These are phyloP conservation scores for Aethionema arabicum DNA, from an alignment of 345 rosid genomes.

Conservation along the genomic window DNA sequence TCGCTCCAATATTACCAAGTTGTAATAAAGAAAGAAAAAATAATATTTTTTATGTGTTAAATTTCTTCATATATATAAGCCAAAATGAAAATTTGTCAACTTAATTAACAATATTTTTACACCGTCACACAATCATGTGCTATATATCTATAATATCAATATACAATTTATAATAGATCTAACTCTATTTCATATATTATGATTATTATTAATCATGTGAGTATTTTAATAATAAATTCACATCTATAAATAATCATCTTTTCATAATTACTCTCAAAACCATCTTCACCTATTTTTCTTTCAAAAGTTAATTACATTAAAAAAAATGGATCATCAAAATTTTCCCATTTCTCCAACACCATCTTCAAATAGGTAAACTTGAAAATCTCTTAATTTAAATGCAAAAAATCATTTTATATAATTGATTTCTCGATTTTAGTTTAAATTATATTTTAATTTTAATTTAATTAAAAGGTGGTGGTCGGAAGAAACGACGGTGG, in stretches of 20 bases:
- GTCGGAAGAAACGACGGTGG: slow-evolving; percentile 59
- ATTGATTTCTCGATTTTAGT: neutral
- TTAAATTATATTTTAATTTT: neutral
- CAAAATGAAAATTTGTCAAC: too few relatives aligned
- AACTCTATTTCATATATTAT: slow-evolving; percentile 6
- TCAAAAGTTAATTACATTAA: neutral
- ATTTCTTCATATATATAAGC: too few relatives aligned
- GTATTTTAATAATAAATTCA: neutral
- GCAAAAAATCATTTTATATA: neutral
- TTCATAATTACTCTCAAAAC: slow-evolving; percentile 15
- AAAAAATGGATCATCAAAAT: slow-evolving; percentile 22
- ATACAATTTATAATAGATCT: slow-evolving; percentile 17
- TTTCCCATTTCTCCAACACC: slow-evolving; percentile 16
- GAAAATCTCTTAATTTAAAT: neutral
- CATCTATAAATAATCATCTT: slow-evolving; percentile 17
- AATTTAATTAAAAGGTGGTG: slow-evolving; percentile 57
- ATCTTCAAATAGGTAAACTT: slow-evolving; percentile 21
- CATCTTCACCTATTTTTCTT: neutral
- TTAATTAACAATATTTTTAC: neutral
- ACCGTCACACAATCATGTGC: slow-evolving; percentile 21
- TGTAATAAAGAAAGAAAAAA: too few relatives aligned
- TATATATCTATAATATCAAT: neutral
- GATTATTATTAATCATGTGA: neutral
- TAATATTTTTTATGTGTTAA: too few relatives aligned
- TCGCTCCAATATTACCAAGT: too few relatives aligned